Conservation (phyloP, 2,329 filamentous ascomycete species). For the Penicillium frequentans region DNA sequence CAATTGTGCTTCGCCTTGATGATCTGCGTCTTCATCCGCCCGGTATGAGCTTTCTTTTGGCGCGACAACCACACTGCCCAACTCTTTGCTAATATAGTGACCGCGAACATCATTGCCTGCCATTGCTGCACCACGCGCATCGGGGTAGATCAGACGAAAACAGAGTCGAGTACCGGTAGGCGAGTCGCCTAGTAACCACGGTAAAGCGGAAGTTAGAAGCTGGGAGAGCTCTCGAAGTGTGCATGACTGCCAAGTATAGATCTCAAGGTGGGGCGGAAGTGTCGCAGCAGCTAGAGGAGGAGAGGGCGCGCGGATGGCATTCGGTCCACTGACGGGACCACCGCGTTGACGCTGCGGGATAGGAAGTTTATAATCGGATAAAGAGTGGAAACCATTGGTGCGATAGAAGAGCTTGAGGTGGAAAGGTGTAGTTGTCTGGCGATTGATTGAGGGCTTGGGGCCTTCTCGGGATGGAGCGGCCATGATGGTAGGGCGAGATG, state of each 20-base stretch:
- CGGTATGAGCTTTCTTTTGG: conserved; percentile 29
- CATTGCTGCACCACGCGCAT: conserved; percentile 54
- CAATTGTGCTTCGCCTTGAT: conserved; percentile 38
- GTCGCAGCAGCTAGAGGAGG: conserved; percentile 54
- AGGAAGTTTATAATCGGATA: conserved; percentile 41
- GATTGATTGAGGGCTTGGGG: conserved; percentile 55
- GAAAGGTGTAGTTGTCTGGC: conserved; percentile 74
- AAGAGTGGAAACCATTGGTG: conserved; percentile 66
- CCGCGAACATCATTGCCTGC: conserved; percentile 47
- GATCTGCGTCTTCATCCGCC: conserved; percentile 35
- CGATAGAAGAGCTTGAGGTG: conserved; percentile 84
- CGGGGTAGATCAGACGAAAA: conserved; percentile 83
- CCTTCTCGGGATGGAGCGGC: conserved; percentile 27
- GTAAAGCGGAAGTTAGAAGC: conserved; percentile 69
- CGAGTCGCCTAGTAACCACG: conserved; percentile 68
- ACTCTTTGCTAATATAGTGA: conserved; percentile 73
- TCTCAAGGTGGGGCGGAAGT: conserved; percentile 68
- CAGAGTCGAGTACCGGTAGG: conserved; percentile 80
- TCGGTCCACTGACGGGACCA: conserved; percentile 38
- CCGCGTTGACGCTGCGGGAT: conserved; percentile 23
- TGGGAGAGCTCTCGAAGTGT: conserved; percentile 78
- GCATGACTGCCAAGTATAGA: conserved; percentile 85
- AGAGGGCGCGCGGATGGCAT: conserved; percentile 35
- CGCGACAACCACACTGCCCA: conserved; percentile 79
- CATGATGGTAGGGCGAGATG: conserved; percentile 10